Evolutionary conservation across 805 yeast species (phyloP), one percentile per base, ranked within the genome.

Genomic region (Candida montana): DNA sequence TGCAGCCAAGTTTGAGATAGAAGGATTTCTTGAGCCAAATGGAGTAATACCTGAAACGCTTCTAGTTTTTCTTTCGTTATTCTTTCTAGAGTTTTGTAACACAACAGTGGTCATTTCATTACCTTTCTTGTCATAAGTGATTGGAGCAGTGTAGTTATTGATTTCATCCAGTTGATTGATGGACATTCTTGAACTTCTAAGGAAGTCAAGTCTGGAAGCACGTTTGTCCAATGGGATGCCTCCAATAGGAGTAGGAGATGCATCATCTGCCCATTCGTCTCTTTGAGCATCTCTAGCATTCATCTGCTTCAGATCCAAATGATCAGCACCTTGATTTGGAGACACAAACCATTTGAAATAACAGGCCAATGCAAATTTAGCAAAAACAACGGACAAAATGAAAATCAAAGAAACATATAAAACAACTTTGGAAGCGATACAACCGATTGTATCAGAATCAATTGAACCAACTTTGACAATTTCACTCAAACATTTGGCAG

Each of bases 371-470:
- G 83, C 42, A 54, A 93, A 93, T 64, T 90, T 90, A 33, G 71
- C 70, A 39, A 81, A 56, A 19, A 89, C 95, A 40, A 93, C 77
- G 2, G 95, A 74, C 44, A 93, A 69, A 53, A 93, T 90, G 58
- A 93, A 88, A 9, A 84, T 81, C 54, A 93, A 72, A 1, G 97
- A 85, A 7, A 83, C 74, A 52, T 79, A 77, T 46, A 93, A 72
- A 1, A 93, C 96, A 31, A 90, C 79, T 41, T 79, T 68, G 0
- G 97, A 88, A 0, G 96, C 95, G 56, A 93, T 80, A 65, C 99
- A 93, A 6, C 99, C 99, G 54, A 93, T 79, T 7, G 95, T 80
- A 30, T 85, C 86, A 2, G 90, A 78, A 58, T 93, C 98, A 32
- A 93, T 77, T 37, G 78, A 80, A 18, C 99, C 99, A 13, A 91